A percentile compares a stretch with the other conserved stretches of the same genome.
phyloP scores from a whole-genome alignment of 768 basidiomycete genomes.

The Wakefieldia striispora region DNA sequence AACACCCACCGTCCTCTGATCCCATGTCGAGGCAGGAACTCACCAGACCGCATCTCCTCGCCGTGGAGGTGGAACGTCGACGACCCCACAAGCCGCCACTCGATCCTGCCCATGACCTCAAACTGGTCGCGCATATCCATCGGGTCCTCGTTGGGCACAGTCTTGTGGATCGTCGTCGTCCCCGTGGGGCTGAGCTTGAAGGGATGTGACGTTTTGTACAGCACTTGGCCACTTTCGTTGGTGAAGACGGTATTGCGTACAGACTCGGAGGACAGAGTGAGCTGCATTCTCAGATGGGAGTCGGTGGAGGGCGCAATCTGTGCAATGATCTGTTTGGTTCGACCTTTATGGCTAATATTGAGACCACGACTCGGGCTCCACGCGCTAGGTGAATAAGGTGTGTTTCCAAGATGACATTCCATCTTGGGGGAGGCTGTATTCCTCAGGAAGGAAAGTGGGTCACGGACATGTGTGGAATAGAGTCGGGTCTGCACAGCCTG shows the following conservation, averaged over 20 bases:
- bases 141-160: slow-evolving; percentile 14
- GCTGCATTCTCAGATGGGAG: slow-evolving; percentile 7
- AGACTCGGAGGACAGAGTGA: slow-evolving; percentile 18
- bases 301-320: too few relatives aligned
- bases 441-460: too few relatives aligned
- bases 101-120: slow-evolving; percentile 32
- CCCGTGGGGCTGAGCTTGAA: not conserved
- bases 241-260: slow-evolving; percentile 22
- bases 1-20: slow-evolving; percentile 12
- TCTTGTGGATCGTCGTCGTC: slow-evolving; percentile 22
- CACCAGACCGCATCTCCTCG: slow-evolving; percentile 20
- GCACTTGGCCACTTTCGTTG: slow-evolving; percentile 20
- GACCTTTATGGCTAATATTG: too few relatives aligned
- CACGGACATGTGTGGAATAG: too few relatives aligned
- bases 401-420: too few relatives aligned
- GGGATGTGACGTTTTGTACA: slow-evolving; percentile 25
- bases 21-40: slow-evolving; percentile 22
- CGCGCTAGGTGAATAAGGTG: too few relatives aligned
- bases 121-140: slow-evolving; percentile 27
- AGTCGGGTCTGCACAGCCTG: too few relatives aligned
- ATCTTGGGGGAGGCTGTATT: too few relatives aligned
- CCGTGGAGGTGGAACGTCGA: slow-evolving; percentile 31
- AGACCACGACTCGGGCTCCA: too few relatives aligned
- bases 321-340: too few relatives aligned
- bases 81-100: slow-evolving; percentile 26